A percentile compares a stretch with the other conserved stretches of the same genome.
phyloP scores from a whole-genome alignment of 768 basidiomycete species.

The Phallus indusiatus region DNA sequence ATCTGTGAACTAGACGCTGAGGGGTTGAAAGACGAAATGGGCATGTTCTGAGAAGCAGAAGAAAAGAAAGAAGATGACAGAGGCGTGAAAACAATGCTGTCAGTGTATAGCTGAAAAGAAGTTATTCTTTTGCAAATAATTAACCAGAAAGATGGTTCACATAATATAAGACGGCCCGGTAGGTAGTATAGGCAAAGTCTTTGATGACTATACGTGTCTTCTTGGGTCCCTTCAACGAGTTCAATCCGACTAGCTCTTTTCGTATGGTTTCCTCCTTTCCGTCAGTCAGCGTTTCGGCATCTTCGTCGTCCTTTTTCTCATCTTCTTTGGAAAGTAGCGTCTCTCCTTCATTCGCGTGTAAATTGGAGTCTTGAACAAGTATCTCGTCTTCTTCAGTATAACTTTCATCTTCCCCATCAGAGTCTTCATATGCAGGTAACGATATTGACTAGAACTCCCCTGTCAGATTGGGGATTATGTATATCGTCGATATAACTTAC shows the following conservation, averaged over 20 bases:
- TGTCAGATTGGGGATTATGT: background rate
- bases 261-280: slow-evolving; percentile 12
- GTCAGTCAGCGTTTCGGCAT: slow-evolving; percentile 10
- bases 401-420: slow-evolving; percentile 46
- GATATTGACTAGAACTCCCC: background rate
- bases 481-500: background rate
- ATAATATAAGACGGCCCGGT: slow-evolving; percentile 66
- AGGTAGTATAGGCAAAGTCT: slow-evolving; percentile 55
- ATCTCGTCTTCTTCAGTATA: slow-evolving; percentile 25
- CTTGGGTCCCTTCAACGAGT: slow-evolving; percentile 30
- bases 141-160: slow-evolving; percentile 31
- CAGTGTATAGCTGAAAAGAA: slow-evolving; percentile 63
- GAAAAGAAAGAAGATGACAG: slow-evolving; percentile 58
- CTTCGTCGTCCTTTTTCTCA: slow-evolving; percentile 11
- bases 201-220: slow-evolving; percentile 45
- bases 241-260: background rate
- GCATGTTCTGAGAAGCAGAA: slow-evolving; percentile 12
- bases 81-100: slow-evolving; percentile 75
- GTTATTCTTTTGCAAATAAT: background rate
- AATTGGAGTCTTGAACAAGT: slow-evolving; percentile 20
- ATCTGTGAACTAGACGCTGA: slow-evolving; percentile 5
- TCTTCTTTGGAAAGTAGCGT: slow-evolving; percentile 6
- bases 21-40: background rate
- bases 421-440: slow-evolving; percentile 27
- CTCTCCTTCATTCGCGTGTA: slow-evolving; percentile 2